Percentiles rank a stretch among this genome's conserved stretches.
These are phyloP conservation scores for Sisymbrium altissimum DNA, from an alignment of 345 rosid species.

Conservation along the genomic window DNA sequence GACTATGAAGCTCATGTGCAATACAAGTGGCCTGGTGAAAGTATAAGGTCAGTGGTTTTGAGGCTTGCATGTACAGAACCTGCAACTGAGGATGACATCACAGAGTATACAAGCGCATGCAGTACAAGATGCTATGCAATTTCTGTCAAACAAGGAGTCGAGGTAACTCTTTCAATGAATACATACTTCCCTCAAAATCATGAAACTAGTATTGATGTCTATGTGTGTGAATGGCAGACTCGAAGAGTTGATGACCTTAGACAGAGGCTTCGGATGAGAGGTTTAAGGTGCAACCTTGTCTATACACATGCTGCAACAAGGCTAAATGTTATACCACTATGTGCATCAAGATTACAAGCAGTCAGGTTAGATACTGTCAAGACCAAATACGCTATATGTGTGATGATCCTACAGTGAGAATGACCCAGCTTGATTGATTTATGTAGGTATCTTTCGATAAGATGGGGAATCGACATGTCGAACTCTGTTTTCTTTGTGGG, in stretches of 20 bases:
- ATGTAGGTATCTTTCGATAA: conserved; percentile 75
- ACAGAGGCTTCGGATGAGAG: conserved; percentile 83
- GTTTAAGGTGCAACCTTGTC: conserved; percentile 68
- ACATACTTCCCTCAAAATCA: not conserved
- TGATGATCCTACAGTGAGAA: not conserved
- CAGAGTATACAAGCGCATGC: conserved; percentile 43
- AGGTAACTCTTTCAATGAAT: conserved; percentile 36
- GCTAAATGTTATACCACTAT: conserved; percentile 70
- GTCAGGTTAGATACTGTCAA: conserved; percentile 50
- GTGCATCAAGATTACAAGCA: conserved; percentile 82
- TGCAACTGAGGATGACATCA: conserved; percentile 47
- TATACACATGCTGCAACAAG: conserved; percentile 61
- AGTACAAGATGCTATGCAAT: conserved; percentile 64
- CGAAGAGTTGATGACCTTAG: conserved; percentile 61
- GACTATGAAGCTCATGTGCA: conserved; percentile 73
- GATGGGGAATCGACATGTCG: conserved; percentile 74
- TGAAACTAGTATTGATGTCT: conserved; percentile 11
- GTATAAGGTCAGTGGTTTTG: conserved; percentile 45
- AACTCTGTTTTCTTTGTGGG: conserved; percentile 65
- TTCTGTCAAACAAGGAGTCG: conserved; percentile 60
- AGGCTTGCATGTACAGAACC: conserved; percentile 57
- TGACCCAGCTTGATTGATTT: conserved; percentile 12
- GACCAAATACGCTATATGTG: not conserved
- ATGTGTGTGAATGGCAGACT: conserved; percentile 43
- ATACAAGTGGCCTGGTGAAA: conserved; percentile 93